These are phyloP conservation scores for Tolypocladium cylindrosporum DNA, from an alignment of 2,329 filamentous ascomycete genomes.

Conservation along the genomic window DNA sequence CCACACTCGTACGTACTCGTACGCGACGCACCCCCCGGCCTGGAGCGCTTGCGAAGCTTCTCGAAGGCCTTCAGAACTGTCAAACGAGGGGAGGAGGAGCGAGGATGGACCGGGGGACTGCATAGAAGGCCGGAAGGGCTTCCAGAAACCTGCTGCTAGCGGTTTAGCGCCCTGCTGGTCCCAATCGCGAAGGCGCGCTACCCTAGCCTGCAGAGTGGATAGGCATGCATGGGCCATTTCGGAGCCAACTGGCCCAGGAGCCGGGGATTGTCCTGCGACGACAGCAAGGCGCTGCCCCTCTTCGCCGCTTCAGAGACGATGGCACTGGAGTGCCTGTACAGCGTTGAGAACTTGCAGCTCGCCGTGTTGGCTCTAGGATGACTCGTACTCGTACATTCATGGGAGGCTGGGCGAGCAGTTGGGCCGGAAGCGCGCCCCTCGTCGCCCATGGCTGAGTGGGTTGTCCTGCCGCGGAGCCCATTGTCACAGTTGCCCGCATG, in stretches of 20 bases:
- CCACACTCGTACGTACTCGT: neutral
- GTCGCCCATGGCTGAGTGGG: neutral
- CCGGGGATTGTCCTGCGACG: neutral
- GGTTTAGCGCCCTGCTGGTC: slow-evolving; percentile 12
- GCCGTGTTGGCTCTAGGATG: neutral
- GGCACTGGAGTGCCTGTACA: neutral
- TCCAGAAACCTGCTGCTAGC: slow-evolving; percentile 25
- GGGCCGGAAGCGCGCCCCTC: neutral
- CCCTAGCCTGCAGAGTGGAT: slow-evolving; percentile 4
- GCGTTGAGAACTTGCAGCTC: neutral
- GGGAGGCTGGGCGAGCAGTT: neutral
- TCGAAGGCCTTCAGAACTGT: neutral
- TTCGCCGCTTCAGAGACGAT: neutral
- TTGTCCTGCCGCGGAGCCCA: neutral
- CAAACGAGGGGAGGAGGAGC: neutral
- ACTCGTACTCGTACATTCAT: neutral
- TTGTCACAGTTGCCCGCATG: neutral
- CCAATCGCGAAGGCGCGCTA: slow-evolving; percentile 10
- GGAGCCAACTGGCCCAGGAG: slow-evolving; percentile 12
- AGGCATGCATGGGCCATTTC: slow-evolving; percentile 5
- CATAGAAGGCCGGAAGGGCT: slow-evolving; percentile 12
- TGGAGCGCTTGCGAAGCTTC: neutral
- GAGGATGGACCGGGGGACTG: slow-evolving; percentile 2
- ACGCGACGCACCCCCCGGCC: neutral
- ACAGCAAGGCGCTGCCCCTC: neutral